A percentile compares a stretch with the other conserved stretches of the same genome.
phyloP scores from a whole-genome alignment of 2,329 filamentous ascomycete species.

The Colletotrichum navitas region DNA sequence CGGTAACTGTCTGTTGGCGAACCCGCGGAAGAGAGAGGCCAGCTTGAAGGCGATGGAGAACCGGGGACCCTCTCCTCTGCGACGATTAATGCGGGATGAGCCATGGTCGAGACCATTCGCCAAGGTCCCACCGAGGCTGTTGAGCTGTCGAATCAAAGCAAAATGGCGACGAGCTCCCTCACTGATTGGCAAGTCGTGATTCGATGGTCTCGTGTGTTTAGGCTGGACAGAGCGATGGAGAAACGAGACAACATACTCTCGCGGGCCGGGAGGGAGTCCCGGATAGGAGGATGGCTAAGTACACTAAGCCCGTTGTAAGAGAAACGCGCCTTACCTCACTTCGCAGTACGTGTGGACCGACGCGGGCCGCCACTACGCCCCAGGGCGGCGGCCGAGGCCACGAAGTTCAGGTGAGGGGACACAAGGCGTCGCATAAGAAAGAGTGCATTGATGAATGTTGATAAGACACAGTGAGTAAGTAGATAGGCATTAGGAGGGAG shows the following conservation, averaged over 20 bases:
- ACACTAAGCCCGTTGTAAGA: background rate
- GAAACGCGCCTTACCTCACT: background rate
- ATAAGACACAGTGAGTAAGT: background rate
- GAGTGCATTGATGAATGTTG: background rate
- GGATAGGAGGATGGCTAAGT: background rate
- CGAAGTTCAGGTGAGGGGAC: constrained; percentile 22
- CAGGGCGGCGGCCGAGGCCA: constrained; percentile 13
- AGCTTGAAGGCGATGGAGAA: constrained; percentile 27
- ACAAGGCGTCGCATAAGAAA: background rate
- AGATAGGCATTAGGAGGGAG: background rate
- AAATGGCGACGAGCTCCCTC: background rate
- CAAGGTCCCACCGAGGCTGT: constrained; percentile 21
- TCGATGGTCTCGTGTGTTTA: background rate
- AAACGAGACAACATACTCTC: background rate
- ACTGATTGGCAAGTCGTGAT: background rate
- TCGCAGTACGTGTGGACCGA: background rate
- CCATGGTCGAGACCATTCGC: constrained; percentile 31
- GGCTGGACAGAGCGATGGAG: too few species aligned
- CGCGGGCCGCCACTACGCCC: constrained; percentile 24
- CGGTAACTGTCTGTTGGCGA: constrained; percentile 11
- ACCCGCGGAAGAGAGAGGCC: constrained; percentile 1
- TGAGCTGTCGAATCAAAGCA: constrained; percentile 2
- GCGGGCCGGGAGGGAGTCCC: background rate
- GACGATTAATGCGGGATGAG: constrained; percentile 30
- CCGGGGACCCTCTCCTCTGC: constrained; percentile 15